Base-by-base conservation (phyloP, 257 asterid species). In the Handroanthus guayacan region DNA sequence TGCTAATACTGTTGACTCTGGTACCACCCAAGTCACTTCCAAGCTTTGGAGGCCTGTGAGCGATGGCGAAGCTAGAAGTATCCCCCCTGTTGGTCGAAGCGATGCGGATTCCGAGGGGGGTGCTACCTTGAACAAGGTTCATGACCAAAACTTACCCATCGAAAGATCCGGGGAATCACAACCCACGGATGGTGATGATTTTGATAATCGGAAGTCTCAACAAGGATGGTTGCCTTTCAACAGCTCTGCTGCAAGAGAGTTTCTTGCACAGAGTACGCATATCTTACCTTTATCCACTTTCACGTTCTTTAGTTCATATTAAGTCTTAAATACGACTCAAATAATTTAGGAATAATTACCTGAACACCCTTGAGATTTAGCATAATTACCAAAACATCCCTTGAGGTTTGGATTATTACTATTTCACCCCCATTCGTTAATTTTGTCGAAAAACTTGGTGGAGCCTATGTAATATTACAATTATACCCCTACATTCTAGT, bases 231-330 rank as follows among this genome's bases (percentile, higher is more conserved):
- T 79, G 72, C 81, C 77, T 80, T 85, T 88, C 76, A 85, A 89
- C 60, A 85, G 84, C 45, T 67, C 9, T 69, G 77, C 87, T 66
- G 98, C 89, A 20, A 84, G 79, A 81, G 97, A 88, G 62, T 94
- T 89, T 86, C 93, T 94, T 58, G 86, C 87, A 31, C 69, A 78
- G 88, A 87, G 98, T 93, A 91, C 44, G 91, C 74, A 50, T 78
- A 73, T 50, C 44, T 62, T 45, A n/a, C 73, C 44, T 41, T 69
- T 45, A 12, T 57, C 62, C 14, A 11, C 50, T 63, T 5, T 20
- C 56, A 11, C 17, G 8, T 50, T 69, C 60, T 20, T 44, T 57
- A 18, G 39, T 61, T 39, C 17, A 56, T 4, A 25, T 14, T 45
- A 39, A 58, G 36, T 7, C 44, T 36, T 68, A 41, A 78, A 13